Base-by-base conservation (phyloP, 331 rosid species). In the Arachis monticola region DNA sequence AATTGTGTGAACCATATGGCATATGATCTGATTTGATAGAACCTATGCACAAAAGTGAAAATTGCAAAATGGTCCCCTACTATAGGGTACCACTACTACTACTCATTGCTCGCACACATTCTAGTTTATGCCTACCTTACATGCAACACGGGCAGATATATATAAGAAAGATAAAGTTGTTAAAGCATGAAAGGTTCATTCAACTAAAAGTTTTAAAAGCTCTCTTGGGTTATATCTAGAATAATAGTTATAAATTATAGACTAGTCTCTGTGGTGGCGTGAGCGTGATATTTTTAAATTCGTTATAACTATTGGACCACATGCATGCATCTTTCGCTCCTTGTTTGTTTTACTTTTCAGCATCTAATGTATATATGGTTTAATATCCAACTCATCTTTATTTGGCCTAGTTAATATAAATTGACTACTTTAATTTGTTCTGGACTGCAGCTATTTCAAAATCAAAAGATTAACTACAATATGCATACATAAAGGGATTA, bases 271-370 rank as follows among this genome's bases (percentile, higher is more conserved):
- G 77, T 81, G 88, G 82, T 67, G 73, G 79, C 64, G 74, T 71
- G 81, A 65, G 88, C 69, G 81, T 78, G 79, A 84, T 72, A 60
- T 48, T 79, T 73, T 79, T 83, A 50, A 79, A 79, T 79, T 79
- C 67, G 57, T 8, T 11, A 7, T 8, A 8, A 17, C 44, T 64
- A 53, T 31, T 46, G 83, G 83, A 83, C 85, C 86, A 76, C 74
- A 35, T 58, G 56, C 85, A 74, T 71, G 74, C 76, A 53, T 72
- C 70, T 72, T 62, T 55, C 5, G 41, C 62, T 57, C 62, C 62
- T 30, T 12, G 10, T 12, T 30, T 55, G 60, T 78, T 67, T 67
- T 75, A 56, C 76, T 42, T 72, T 63, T 42, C 78, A 57, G 59
- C 61, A 6, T 45, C 83, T 47, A 53, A 7, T 64, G 46, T 41